These are phyloP conservation scores for Opeltia flavorubescens DNA, from an alignment of 495 filamentous ascomycete species.

Conservation along the genomic window DNA sequence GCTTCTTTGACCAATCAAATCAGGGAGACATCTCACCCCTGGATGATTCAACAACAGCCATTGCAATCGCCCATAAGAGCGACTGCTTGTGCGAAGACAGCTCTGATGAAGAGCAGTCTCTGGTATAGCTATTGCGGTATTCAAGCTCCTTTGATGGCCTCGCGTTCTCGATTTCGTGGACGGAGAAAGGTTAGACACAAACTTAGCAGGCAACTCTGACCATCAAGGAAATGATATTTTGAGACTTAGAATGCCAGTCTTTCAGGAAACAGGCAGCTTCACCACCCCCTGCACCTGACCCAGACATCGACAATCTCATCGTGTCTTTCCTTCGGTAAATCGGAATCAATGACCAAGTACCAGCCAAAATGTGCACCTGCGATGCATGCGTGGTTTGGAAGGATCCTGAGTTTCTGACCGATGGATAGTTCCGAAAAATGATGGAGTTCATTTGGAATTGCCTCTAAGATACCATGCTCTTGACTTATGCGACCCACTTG, in stretches of 20 bases:
- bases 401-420: conserved; percentile 47
- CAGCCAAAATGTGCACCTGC: conserved; percentile 57
- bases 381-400: conserved; percentile 79
- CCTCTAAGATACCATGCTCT: conserved; percentile 47
- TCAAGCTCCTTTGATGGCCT: no score
- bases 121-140: no score
- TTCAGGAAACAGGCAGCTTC: background rate
- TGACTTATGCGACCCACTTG: conserved; percentile 46
- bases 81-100: no score
- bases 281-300: conserved; percentile 29
- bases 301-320: conserved; percentile 58
- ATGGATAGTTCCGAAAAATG: conserved; percentile 13
- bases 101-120: no score
- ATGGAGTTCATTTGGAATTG: background rate
- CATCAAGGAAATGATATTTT: no score
- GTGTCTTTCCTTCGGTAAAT: conserved; percentile 24
- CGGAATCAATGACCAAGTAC: conserved; percentile 63
- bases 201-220: no score
- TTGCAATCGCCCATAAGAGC: no score
- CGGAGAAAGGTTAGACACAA: no score
- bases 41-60: no score
- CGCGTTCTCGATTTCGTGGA: no score
- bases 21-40: no score
- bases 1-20: background rate
- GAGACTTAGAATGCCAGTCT: no score